Conservation (phyloP, 768 basidiomycete species). For the Leccinum disarticulatum region DNA sequence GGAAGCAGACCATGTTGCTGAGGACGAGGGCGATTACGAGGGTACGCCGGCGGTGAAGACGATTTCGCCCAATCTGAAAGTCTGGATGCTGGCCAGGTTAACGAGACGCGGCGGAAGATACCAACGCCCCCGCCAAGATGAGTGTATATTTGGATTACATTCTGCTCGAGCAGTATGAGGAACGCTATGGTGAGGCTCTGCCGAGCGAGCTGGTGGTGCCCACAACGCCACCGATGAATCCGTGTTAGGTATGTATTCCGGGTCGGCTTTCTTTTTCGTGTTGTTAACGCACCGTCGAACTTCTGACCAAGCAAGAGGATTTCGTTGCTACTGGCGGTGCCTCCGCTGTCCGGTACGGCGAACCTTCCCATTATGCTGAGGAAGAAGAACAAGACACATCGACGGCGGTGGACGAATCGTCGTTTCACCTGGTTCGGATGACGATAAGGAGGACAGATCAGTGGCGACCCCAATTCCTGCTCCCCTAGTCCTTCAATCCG, state of each 20-base stretch:
- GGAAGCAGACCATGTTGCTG: constrained; percentile 17
- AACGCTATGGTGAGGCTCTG: too few species aligned
- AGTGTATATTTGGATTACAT: too few species aligned
- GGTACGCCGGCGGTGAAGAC: constrained; percentile 19
- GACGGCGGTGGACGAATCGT: constrained; percentile 19
- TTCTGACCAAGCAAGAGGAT: too few species aligned
- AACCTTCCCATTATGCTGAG: constrained; percentile 24
- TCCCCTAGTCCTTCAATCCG: constrained; percentile 9
- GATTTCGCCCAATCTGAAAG: constrained; percentile 17
- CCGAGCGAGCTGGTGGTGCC: too few species aligned
- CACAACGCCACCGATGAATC: too few species aligned
- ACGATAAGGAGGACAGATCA: constrained; percentile 13
- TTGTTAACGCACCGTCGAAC: too few species aligned
- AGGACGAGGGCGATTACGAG: constrained; percentile 24
- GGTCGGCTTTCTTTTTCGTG: too few species aligned
- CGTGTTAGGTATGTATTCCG: too few species aligned
- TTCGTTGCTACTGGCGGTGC: constrained; percentile 20
- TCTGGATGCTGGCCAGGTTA: constrained; percentile 32
- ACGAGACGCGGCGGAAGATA: constrained; percentile 25
- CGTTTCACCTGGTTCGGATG: constrained; percentile 12
- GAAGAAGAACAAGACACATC: constrained; percentile 22
- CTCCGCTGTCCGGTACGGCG: constrained; percentile 15
- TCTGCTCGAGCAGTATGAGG: too few species aligned
- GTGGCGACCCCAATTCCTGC: constrained; percentile 16
- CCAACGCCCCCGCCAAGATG: constrained; percentile 14